These are phyloP conservation scores for Chamaecyparis obtusa DNA, from an alignment of 75 land plant species.

Conservation along the genomic window DNA sequence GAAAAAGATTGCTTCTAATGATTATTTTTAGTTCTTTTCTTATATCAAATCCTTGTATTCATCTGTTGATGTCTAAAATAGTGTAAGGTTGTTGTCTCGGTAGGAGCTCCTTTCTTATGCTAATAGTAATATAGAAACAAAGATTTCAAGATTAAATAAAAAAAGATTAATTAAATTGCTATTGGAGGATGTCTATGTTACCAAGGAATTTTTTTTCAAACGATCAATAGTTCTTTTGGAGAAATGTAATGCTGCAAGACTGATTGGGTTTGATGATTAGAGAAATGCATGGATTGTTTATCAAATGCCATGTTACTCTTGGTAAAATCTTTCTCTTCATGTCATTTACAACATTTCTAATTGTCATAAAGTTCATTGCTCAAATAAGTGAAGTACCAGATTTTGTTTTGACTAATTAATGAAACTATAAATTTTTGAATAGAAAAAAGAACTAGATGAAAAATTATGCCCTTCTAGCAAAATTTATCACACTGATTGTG, in stretches of 20 bases:
- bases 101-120: constrained; percentile 4
- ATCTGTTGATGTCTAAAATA: neutral
- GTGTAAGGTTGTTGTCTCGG: neutral
- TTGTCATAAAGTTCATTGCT: neutral
- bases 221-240: too few species aligned
- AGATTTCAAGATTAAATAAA: neutral
- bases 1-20: too few species aligned
- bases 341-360: neutral
- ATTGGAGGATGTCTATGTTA: too few species aligned
- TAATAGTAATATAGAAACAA: neutral
- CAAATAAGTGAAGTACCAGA: neutral
- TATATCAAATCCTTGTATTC: neutral
- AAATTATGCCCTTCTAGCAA: too few species aligned
- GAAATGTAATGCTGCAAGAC: constrained; percentile 41
- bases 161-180: too few species aligned
- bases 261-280: constrained; percentile 33
- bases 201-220: too few species aligned
- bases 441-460: constrained; percentile 17
- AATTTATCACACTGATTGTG: too few species aligned
- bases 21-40: too few species aligned
- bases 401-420: constrained; percentile 3
- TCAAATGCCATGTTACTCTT: constrained; percentile 59
- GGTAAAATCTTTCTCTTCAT: constrained; percentile 29
- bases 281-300: constrained; percentile 43
- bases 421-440: constrained; percentile 2